phyloP scores from a whole-genome alignment of 306 rosid species.

The Mimosa bimucronata region DNA sequence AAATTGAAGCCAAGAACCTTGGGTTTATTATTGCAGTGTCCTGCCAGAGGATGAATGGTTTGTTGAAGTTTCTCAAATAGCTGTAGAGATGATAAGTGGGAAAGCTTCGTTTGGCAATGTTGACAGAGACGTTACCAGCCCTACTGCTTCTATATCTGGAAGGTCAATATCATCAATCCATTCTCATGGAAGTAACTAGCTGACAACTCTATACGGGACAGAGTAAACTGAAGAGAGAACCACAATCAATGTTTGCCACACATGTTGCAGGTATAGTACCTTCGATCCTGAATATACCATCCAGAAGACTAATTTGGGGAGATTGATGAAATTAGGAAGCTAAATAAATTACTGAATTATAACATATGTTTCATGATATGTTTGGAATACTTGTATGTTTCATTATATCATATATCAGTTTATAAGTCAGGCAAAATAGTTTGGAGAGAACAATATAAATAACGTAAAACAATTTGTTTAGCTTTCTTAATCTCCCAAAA shows the following conservation, averaged over 20 bases:
- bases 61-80: constrained; percentile 87
- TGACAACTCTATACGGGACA: constrained; percentile 18
- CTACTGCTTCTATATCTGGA: constrained; percentile 54
- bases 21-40: constrained; percentile 50
- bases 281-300: too few species aligned
- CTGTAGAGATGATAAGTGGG: constrained; percentile 76
- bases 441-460: too few species aligned
- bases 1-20: constrained; percentile 20
- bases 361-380: too few species aligned
- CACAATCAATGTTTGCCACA: not conserved
- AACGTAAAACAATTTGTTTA: too few species aligned
- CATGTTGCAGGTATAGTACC: not conserved
- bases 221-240: constrained; percentile 6
- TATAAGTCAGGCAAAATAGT: too few species aligned
- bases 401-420: too few species aligned
- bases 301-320: too few species aligned
- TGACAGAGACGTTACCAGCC: constrained; percentile 68
- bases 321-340: too few species aligned
- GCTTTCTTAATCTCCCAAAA: too few species aligned
- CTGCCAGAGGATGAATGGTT: constrained; percentile 96
- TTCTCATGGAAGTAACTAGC: constrained; percentile 58
- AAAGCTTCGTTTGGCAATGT: constrained; percentile 59
- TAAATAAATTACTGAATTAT: too few species aligned
- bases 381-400: too few species aligned
- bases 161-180: constrained; percentile 51